Evolutionary conservation across 805 yeast genomes (phyloP).

Genomic region (Wickerhamiella sorbophila): DNA sequence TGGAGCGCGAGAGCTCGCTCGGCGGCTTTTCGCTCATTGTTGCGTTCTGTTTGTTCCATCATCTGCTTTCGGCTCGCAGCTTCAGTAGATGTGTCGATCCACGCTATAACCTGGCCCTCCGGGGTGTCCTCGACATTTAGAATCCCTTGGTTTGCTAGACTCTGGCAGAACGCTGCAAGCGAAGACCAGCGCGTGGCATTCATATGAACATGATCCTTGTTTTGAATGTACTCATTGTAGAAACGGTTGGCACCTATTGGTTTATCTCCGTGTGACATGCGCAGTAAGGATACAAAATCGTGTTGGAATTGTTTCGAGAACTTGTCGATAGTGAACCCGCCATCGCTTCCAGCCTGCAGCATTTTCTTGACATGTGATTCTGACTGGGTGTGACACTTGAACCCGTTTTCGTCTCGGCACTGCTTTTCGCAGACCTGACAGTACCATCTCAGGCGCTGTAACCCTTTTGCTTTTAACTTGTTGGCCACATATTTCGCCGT

Average conservation of each 20-base stretch:
- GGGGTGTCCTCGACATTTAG: constrained; percentile 35
- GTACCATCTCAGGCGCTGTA: constrained; percentile 73
- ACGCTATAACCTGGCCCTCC: constrained; percentile 34
- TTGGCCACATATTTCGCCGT: constrained; percentile 61
- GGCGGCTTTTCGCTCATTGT: neutral
- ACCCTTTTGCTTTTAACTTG: constrained; percentile 66
- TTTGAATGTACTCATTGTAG: constrained; percentile 78
- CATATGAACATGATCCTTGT: constrained; percentile 77
- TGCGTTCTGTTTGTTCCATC: neutral
- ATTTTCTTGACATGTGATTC: constrained; percentile 58
- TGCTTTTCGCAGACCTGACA: constrained; percentile 87
- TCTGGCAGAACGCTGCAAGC: constrained; percentile 50
- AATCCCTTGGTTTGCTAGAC: constrained; percentile 42
- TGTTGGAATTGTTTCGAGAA: constrained; percentile 45
- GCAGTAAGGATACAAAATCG: constrained; percentile 50
- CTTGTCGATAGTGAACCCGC: constrained; percentile 33
- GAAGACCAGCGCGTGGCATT: constrained; percentile 74
- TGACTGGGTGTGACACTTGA: constrained; percentile 75
- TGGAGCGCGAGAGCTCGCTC: neutral
- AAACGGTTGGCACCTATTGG: constrained; percentile 65
- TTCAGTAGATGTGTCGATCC: constrained; percentile 29
- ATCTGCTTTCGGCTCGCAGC: neutral
- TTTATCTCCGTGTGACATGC: constrained; percentile 68
- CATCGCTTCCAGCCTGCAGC: constrained; percentile 32
- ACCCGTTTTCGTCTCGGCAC: constrained; percentile 93